Percentiles rank a stretch among this genome's conserved stretches.
phyloP scores from a whole-genome alignment of 768 basidiomycete species.

The Amanita muscaria region DNA sequence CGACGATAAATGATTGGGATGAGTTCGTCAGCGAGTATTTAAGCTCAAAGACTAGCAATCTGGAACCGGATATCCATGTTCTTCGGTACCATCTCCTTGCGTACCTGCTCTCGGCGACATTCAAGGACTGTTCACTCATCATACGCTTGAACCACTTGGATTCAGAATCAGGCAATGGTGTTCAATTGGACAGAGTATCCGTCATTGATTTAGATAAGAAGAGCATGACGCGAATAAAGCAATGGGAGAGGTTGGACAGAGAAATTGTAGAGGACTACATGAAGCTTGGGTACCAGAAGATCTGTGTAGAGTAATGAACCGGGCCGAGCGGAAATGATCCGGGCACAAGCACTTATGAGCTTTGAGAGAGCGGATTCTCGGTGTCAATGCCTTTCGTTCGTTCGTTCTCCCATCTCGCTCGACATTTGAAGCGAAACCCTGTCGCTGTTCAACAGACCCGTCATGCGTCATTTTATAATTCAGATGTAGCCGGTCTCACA shows the following conservation, averaged over 20 bases:
- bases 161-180: not conserved
- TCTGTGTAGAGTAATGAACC: slow-evolving; percentile 3
- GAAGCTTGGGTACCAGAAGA: not conserved
- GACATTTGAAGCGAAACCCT: not conserved
- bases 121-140: slow-evolving; percentile 88
- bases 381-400: slow-evolving; percentile 2
- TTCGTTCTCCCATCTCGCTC: slow-evolving; percentile 1
- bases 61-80: slow-evolving; percentile 29
- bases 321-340: slow-evolving; percentile 3
- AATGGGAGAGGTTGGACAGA: slow-evolving; percentile 69
- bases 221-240: slow-evolving; percentile 46
- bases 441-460: slow-evolving; percentile 15
- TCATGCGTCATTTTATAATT: slow-evolving; percentile 57
- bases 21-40: slow-evolving; percentile 51
- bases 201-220: slow-evolving; percentile 89
- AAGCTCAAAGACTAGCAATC: slow-evolving; percentile 19
- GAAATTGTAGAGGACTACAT: slow-evolving; percentile 32
- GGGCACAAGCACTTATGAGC: no score
- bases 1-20: slow-evolving; percentile 56
- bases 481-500: slow-evolving; percentile 65
- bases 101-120: slow-evolving; percentile 82
- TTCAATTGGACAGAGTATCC: slow-evolving; percentile 33
- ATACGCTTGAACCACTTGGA: slow-evolving; percentile 26
- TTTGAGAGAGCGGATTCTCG: no score
- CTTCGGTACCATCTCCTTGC: slow-evolving; percentile 61